These are phyloP conservation scores for Stromatinia cepivora DNA, from an alignment of 2,329 filamentous ascomycete genomes.

Conservation along the genomic window DNA sequence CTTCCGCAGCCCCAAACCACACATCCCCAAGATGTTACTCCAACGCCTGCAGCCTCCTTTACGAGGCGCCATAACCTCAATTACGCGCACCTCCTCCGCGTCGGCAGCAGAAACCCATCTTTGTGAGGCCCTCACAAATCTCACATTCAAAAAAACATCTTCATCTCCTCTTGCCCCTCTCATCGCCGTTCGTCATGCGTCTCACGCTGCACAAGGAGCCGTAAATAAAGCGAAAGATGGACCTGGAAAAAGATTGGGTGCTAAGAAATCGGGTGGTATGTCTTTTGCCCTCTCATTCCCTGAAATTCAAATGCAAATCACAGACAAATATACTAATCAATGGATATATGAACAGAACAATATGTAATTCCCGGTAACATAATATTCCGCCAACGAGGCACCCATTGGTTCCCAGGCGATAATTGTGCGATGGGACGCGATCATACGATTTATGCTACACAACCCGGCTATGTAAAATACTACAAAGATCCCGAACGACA, in stretches of 20 bases:
- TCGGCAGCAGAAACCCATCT: conserved; percentile 30
- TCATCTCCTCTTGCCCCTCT: conserved; percentile 25
- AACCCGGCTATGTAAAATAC: conserved; percentile 91
- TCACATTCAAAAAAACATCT: conserved; percentile 29
- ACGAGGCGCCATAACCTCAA: conserved; percentile 43
- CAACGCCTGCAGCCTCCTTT: conserved; percentile 48
- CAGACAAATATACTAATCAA: neutral
- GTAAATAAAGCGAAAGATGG: conserved; percentile 72
- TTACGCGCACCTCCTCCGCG: conserved; percentile 29
- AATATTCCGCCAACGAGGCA: conserved; percentile 94
- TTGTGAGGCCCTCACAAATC: conserved; percentile 37
- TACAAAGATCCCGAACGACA: conserved; percentile 84
- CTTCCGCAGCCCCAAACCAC: neutral
- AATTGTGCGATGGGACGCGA: conserved; percentile 94
- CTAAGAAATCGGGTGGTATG: conserved; percentile 86
- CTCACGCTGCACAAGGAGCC: conserved; percentile 61
- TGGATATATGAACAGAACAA: conserved; percentile 59
- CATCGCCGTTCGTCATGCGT: conserved; percentile 39
- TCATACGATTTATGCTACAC: conserved; percentile 88
- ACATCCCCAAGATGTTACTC: conserved; percentile 44
- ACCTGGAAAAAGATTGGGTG: conserved; percentile 83
- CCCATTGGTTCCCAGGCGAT: conserved; percentile 91
- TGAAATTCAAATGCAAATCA: too few species aligned
- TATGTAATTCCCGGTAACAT: conserved; percentile 96
- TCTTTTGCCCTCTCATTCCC: conserved; percentile 14